Evolutionary conservation across 176 grass and related monocot genomes (phyloP).

Genomic region (Aegilops tauschii): DNA sequence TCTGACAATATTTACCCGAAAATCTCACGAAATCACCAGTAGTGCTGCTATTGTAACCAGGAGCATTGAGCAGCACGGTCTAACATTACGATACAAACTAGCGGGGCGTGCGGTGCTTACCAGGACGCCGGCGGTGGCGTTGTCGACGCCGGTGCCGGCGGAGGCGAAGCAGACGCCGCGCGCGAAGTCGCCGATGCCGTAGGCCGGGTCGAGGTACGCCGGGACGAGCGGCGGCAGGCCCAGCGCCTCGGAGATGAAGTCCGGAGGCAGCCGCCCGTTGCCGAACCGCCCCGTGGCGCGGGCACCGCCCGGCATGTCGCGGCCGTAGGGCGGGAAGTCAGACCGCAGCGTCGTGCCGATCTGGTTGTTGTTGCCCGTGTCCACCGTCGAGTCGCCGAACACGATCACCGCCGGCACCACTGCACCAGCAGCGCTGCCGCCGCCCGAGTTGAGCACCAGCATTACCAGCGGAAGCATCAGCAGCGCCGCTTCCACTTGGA

Average conservation of each 20-base stretch:
- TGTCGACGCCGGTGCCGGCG: slow-evolving; percentile 80
- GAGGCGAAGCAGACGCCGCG: slow-evolving; percentile 84
- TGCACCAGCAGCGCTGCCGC: not conserved
- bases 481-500: not conserved
- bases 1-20: not conserved
- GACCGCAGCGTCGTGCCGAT: slow-evolving; percentile 43
- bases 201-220: slow-evolving; percentile 73
- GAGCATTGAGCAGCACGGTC: not conserved
- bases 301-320: slow-evolving; percentile 49
- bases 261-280: slow-evolving; percentile 66
- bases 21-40: not conserved
- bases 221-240: slow-evolving; percentile 76
- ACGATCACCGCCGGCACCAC: slow-evolving; percentile 74
- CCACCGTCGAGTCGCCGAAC: slow-evolving; percentile 93
- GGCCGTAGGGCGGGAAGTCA: slow-evolving; percentile 62
- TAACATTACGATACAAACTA: not conserved
- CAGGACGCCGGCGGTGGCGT: slow-evolving; percentile 60
- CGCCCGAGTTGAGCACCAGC: not conserved
- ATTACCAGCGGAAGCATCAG: not conserved
- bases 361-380: slow-evolving; percentile 89
- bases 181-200: slow-evolving; percentile 61
- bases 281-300: slow-evolving; percentile 73
- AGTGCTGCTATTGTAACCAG: not conserved
- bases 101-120: slow-evolving; percentile 13
- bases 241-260: slow-evolving; percentile 77